A percentile compares a stretch with the other conserved stretches of the same genome.
These are phyloP conservation scores for Lasiodiplodia citricola DNA, from an alignment of 2,329 filamentous ascomycete genomes.

Conservation along the genomic window DNA sequence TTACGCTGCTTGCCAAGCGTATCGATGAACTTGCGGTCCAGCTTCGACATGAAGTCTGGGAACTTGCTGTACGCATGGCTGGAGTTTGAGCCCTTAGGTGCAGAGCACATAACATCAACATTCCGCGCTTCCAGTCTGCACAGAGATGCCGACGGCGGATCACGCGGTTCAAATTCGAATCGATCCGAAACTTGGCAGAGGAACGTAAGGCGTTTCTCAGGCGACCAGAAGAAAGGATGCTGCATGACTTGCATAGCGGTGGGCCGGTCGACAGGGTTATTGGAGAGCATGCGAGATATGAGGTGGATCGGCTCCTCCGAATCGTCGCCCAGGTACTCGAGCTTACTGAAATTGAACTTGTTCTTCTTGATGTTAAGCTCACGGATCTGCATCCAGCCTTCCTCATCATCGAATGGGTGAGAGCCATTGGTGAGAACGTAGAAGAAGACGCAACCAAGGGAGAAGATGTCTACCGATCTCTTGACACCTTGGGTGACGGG, in stretches of 20 bases:
- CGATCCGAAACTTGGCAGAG: slow-evolving; percentile 97
- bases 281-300: slow-evolving; percentile 78
- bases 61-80: slow-evolving; percentile 61
- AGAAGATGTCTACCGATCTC: slow-evolving; percentile 96
- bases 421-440: slow-evolving; percentile 93
- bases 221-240: slow-evolving; percentile 95
- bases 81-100: slow-evolving; percentile 28
- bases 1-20: slow-evolving; percentile 93
- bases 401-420: slow-evolving; percentile 93
- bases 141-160: slow-evolving; percentile 75
- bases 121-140: slow-evolving; percentile 60
- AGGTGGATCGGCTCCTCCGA: slow-evolving; percentile 87
- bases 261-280: slow-evolving; percentile 70
- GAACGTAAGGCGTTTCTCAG: slow-evolving; percentile 87
- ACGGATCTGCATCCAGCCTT: slow-evolving; percentile 80
- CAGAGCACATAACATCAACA: slow-evolving; percentile 44
- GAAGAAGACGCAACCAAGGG: slow-evolving; percentile 95
- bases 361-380: slow-evolving; percentile 98
- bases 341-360: slow-evolving; percentile 71
- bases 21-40: slow-evolving; percentile 84
- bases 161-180: slow-evolving; percentile 89
- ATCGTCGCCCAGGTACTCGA: slow-evolving; percentile 80
- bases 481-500: slow-evolving; percentile 76
- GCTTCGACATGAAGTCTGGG: slow-evolving; percentile 76
- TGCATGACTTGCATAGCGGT: slow-evolving; percentile 80